Base-by-base conservation (phyloP, 1,139 yeast species). In the Zygosaccharomyces sapae region DNA sequence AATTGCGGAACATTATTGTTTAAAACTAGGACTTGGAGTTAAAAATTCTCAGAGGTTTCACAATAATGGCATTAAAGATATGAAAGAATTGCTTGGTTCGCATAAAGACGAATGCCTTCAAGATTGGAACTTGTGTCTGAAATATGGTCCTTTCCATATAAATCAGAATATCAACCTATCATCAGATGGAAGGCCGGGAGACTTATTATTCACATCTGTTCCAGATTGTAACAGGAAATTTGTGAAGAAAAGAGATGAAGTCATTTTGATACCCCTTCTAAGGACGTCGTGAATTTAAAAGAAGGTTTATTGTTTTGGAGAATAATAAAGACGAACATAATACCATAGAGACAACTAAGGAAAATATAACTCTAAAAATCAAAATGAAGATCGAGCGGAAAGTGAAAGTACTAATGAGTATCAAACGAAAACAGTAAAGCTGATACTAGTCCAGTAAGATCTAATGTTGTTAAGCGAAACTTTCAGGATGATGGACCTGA, bases 11-110 rank as follows among this genome's bases (percentile, higher is more conserved):
- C 52, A 46, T 33, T 61, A 60, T 43, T 48, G 53, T 4, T 40
- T 63, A 6, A 49, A 50, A 30, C 42, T 65, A 12, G 69, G 69
- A 3, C 46, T 63, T 10, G 68, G 68, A 3, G 51, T 57, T 9
- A 50, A 52, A 19, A 47, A 48, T 27, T 46, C 58, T 4, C 46
- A 48, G 1, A 49, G 46, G 2, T 62, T 62, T 40, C 65, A 58
- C 33, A 46, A 48, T 29, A 47, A 43, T 12, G 65, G 64, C 6
- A 47, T 62, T 10, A 51, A 48, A 39, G 49, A 53, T 33, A 49
- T 58, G 42, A 58, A 54, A 39, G 39, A 52, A 9, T 43, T 51
- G 18, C 49, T 62, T 25, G 33, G 41, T 4, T 36, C 34, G 4
- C 44, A 57, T 29, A 52, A 55, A 38, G 50, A 51, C 4, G 59